phyloP scores from a whole-genome alignment of 2,329 filamentous ascomycete genomes.

The Neonectria hederae region DNA sequence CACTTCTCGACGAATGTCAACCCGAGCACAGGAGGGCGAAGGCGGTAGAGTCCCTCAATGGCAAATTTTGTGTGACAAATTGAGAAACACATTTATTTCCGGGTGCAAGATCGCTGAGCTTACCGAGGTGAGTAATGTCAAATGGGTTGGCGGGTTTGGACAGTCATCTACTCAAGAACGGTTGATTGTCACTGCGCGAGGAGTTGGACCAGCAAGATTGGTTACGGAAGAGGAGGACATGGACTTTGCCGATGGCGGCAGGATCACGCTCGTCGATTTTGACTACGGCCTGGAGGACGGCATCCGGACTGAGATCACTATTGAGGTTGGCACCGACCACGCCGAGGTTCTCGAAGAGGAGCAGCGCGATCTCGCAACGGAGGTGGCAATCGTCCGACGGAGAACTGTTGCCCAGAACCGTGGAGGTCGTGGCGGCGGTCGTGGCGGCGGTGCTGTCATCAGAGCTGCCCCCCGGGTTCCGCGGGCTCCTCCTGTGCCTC shows the following conservation, averaged over 20 bases:
- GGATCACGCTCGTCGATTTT: constrained; percentile 79
- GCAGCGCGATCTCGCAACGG: constrained; percentile 76
- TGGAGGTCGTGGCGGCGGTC: constrained; percentile 52
- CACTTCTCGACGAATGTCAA: constrained; percentile 46
- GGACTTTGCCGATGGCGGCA: constrained; percentile 81
- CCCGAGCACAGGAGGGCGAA: constrained; percentile 42
- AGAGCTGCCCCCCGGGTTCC: constrained; percentile 58
- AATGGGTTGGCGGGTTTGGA: constrained; percentile 72
- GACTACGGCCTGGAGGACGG: constrained; percentile 69
- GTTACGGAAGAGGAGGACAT: constrained; percentile 75
- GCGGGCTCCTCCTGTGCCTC: constrained; percentile 40
- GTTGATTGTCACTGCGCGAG: constrained; percentile 77
- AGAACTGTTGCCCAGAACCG: constrained; percentile 74
- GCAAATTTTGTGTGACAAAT: constrained; percentile 74
- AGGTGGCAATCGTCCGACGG: constrained; percentile 81
- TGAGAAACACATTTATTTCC: constrained; percentile 75
- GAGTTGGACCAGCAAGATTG: constrained; percentile 67
- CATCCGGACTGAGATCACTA: constrained; percentile 65
- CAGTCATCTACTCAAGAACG: constrained; percentile 61
- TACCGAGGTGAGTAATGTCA: constrained; percentile 72
- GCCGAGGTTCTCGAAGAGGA: constrained; percentile 79
- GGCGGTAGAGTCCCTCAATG: constrained; percentile 67
- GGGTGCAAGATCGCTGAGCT: constrained; percentile 73
- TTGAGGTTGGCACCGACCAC: constrained; percentile 77
- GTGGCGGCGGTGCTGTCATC: constrained; percentile 50